Conservation (phyloP, 2,329 filamentous ascomycete species). For the Cladosporium sp. region DNA sequence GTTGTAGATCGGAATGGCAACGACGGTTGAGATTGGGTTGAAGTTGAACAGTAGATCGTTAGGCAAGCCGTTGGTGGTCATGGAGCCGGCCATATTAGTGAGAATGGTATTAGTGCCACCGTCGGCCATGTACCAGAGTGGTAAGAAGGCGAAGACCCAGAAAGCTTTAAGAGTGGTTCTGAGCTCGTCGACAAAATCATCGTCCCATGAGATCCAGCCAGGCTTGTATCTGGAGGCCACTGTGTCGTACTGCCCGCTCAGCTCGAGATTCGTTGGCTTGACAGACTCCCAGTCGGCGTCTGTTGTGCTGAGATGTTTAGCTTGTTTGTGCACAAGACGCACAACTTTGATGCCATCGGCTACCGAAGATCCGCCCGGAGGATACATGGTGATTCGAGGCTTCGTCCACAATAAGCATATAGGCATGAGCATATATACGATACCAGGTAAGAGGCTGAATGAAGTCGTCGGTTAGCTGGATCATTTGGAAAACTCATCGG, state of each 20-base stretch:
- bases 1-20: slow-evolving; percentile 40
- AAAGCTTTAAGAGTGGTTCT: slow-evolving; percentile 41
- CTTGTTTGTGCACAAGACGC: slow-evolving; percentile 19
- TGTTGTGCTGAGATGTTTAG: slow-evolving; percentile 22
- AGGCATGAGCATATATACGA: slow-evolving; percentile 53
- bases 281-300: slow-evolving; percentile 20
- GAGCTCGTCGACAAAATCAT: slow-evolving; percentile 67
- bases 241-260: background rate
- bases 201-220: slow-evolving; percentile 51
- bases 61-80: slow-evolving; percentile 33
- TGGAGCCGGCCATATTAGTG: slow-evolving; percentile 15
- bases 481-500: background rate
- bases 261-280: slow-evolving; percentile 19
- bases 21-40: slow-evolving; percentile 41
- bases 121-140: slow-evolving; percentile 31
- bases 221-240: background rate
- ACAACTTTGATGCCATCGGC: slow-evolving; percentile 22
- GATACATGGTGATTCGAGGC: slow-evolving; percentile 20
- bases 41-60: slow-evolving; percentile 42
- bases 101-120: background rate
- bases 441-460: slow-evolving; percentile 48
- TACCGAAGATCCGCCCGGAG: slow-evolving; percentile 21
- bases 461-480: background rate
- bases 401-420: slow-evolving; percentile 24
- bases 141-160: slow-evolving; percentile 57